Percentiles rank a stretch among this genome's conserved stretches.
phyloP scores from a whole-genome alignment of 2,329 filamentous ascomycete genomes.

The Clonostachys solani region DNA sequence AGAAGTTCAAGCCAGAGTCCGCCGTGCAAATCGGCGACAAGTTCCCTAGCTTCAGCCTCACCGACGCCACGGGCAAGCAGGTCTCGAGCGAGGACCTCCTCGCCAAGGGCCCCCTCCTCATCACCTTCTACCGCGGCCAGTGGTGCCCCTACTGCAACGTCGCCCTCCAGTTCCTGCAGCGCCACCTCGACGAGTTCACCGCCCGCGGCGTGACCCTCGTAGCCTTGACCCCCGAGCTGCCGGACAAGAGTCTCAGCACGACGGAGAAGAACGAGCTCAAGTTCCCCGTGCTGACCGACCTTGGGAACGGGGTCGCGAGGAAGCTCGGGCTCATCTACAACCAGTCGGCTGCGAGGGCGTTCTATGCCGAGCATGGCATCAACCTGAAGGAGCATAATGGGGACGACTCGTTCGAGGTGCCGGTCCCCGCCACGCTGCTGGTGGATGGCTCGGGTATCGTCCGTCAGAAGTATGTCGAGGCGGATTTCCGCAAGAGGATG shows the following conservation, averaged over 20 bases:
- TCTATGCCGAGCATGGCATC: constrained; percentile 12
- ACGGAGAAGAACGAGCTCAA: constrained; percentile 31
- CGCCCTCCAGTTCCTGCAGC: constrained; percentile 25
- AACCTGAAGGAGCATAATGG: constrained; percentile 26
- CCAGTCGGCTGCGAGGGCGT: constrained; percentile 16
- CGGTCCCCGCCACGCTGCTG: constrained; percentile 30
- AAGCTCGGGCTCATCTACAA: constrained; percentile 28
- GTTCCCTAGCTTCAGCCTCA: constrained; percentile 25
- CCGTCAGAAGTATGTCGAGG: constrained; percentile 25
- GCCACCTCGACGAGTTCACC: constrained; percentile 23
- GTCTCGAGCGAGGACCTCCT: constrained; percentile 23
- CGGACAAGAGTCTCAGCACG: constrained; percentile 26
- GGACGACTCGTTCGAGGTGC: constrained; percentile 27
- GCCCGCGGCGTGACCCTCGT: constrained; percentile 32
- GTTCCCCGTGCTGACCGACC: constrained; percentile 34
- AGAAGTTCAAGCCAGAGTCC: constrained; percentile 13
- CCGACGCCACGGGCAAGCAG: constrained; percentile 23
- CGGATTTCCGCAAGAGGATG: constrained; percentile 28
- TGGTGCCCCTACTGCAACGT: constrained; percentile 44
- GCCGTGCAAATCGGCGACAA: constrained; percentile 23
- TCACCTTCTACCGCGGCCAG: constrained; percentile 40
- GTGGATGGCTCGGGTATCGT: constrained; percentile 27
- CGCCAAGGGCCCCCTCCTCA: constrained; percentile 23
- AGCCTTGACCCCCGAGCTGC: constrained; percentile 34
- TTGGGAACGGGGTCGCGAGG: constrained; percentile 24